Evolutionary conservation across 192 early-diverging fungal genomes (phyloP).

Genomic region (Backusella mclennaniae): DNA sequence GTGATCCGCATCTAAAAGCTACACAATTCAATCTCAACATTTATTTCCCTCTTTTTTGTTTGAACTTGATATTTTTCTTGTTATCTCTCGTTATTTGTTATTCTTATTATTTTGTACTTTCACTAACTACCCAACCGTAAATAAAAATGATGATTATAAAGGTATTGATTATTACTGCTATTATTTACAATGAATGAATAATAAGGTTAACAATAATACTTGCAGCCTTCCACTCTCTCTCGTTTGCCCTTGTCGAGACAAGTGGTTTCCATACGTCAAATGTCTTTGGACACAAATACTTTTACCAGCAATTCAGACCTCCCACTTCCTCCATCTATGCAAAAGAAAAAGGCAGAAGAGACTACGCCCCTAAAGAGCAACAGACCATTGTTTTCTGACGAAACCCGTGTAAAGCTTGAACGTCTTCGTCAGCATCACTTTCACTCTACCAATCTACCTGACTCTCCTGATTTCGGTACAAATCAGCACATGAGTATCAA

Average conservation of each 20-base stretch:
- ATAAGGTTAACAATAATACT: neutral
- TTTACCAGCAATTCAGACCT: neutral
- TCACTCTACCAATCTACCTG: slow-evolving; percentile 36
- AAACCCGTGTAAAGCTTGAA: slow-evolving; percentile 18
- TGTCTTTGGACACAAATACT: slow-evolving; percentile 5
- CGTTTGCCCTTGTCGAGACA: neutral
- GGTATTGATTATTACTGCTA: neutral
- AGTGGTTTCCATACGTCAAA: slow-evolving; percentile 1
- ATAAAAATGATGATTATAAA: slow-evolving; percentile 4
- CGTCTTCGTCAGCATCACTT: slow-evolving; percentile 30
- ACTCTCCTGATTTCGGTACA: slow-evolving; percentile 54
- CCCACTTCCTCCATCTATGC: slow-evolving; percentile 13
- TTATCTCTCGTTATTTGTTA: neutral
- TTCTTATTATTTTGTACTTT: neutral
- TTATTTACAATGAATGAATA: neutral
- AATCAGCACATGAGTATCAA: slow-evolving; percentile 62
- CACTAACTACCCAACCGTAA: neutral
- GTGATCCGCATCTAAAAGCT: neutral
- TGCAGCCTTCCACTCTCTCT: neutral
- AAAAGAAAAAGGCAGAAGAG: neutral
- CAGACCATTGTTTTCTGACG: slow-evolving; percentile 16
- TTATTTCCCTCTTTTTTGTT: neutral
- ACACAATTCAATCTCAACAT: neutral
- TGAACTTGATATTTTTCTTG: neutral
- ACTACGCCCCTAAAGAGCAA: neutral